Evolutionary conservation across 2,329 filamentous ascomycete species (phyloP).

Genomic region (Fusarium guadeloupense): DNA sequence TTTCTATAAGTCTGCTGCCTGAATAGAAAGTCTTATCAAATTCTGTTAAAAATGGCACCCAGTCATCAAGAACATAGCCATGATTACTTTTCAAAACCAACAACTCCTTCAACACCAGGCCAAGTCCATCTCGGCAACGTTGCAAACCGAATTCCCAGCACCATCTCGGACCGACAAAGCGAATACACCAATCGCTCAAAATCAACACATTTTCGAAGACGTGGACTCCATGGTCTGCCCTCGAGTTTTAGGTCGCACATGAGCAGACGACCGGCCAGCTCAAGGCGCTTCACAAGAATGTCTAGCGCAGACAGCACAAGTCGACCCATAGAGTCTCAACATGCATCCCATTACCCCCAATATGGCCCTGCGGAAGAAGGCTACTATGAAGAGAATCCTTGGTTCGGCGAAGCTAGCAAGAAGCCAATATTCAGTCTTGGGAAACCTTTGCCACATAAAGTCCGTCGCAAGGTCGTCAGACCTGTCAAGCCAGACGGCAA

Average conservation of each 20-base stretch:
- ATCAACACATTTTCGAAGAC: constrained; percentile 1
- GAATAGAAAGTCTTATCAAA: not conserved
- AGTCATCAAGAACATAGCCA: constrained; percentile 1
- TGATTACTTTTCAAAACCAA: constrained; percentile 21
- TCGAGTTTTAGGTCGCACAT: constrained; percentile 9
- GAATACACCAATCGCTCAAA: not conserved
- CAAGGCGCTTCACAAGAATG: not conserved
- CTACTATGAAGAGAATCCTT: constrained; percentile 31
- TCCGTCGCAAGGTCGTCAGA: constrained; percentile 16
- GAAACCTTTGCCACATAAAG: constrained; percentile 29
- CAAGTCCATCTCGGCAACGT: constrained; percentile 19
- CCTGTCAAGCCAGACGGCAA: constrained; percentile 1
- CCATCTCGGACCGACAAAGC: constrained; percentile 10
- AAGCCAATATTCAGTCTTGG: constrained; percentile 36
- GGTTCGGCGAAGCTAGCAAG: constrained; percentile 23
- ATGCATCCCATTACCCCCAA: not conserved
- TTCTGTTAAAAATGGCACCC: not conserved
- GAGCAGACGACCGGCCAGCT: not conserved
- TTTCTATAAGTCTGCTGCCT: not conserved
- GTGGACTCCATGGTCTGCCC: not conserved
- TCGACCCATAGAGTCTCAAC: not conserved
- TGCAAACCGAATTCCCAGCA: constrained; percentile 19
- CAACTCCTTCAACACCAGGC: constrained; percentile 12
- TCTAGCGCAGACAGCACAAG: not conserved
- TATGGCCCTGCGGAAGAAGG: constrained; percentile 30